Conservation (phyloP, 805 yeast species). For the Huiozyma sinensis region DNA sequence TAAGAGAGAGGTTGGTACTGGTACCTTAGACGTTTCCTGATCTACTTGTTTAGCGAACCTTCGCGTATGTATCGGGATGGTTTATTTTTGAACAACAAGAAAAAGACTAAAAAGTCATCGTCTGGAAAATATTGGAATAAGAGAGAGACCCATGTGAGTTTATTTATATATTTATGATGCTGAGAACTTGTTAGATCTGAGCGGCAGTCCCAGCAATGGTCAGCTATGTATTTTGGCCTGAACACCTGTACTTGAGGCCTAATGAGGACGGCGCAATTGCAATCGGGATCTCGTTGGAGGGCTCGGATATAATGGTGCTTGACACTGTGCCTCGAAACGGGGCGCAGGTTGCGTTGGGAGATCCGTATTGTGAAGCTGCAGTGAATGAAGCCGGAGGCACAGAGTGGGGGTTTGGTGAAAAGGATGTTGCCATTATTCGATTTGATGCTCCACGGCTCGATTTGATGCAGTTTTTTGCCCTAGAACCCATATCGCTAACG, state of each 20-base stretch:
- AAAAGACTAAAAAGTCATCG: too few species aligned
- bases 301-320: conserved; percentile 17
- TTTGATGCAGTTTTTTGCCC: conserved; percentile 66
- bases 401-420: conserved; percentile 6
- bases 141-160: too few species aligned
- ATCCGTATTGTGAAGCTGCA: conserved; percentile 10
- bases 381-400: not conserved
- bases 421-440: conserved; percentile 31
- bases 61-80: too few species aligned
- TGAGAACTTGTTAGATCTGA: not conserved
- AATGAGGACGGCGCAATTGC: conserved; percentile 6
- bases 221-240: conserved; percentile 20
- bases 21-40: too few species aligned
- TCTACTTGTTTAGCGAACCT: too few species aligned
- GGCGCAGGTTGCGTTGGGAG: not conserved
- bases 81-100: too few species aligned
- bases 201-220: conserved; percentile 8
- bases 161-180: too few species aligned
- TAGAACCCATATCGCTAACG: conserved; percentile 60
- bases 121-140: too few species aligned
- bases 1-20: too few species aligned
- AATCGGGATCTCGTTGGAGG: conserved; percentile 9
- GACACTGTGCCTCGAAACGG: conserved; percentile 5
- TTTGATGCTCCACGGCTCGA: conserved; percentile 64
- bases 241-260: conserved; percentile 3